Conservation (phyloP, 495 filamentous ascomycete genomes). For the Penicillium cosmopolitanum region DNA sequence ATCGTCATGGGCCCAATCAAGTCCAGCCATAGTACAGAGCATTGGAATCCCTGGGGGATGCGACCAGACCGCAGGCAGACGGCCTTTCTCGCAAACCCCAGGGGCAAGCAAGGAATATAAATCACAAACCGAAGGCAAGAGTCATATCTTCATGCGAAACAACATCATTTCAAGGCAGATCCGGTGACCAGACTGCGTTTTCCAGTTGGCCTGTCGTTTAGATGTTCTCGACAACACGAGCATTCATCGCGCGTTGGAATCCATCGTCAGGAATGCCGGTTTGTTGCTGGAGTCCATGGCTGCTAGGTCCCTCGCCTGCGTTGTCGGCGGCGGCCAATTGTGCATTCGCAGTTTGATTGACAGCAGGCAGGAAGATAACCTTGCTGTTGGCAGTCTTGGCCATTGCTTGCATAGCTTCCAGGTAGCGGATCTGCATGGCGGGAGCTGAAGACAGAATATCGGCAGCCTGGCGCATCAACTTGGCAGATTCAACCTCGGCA, state of each 20-base stretch:
- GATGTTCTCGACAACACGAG: conserved; percentile 85
- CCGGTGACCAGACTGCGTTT: background rate
- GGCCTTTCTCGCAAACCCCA: background rate
- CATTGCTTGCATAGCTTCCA: conserved; percentile 99
- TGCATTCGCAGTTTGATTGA: conserved; percentile 51
- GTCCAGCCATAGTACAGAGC: conserved; percentile 24
- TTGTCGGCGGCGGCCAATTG: conserved; percentile 55
- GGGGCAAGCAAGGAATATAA: conserved; percentile 17
- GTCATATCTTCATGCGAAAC: conserved; percentile 24
- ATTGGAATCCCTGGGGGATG: conserved; percentile 1
- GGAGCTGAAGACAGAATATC: conserved; percentile 92
- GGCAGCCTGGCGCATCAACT: conserved; percentile 96
- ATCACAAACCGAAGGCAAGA: conserved; percentile 21
- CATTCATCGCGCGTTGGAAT: conserved; percentile 84
- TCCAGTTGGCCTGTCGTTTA: conserved; percentile 37
- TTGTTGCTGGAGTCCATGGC: conserved; percentile 41
- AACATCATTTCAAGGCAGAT: background rate
- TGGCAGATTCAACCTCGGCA: conserved; percentile 95
- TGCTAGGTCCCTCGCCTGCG: conserved; percentile 62
- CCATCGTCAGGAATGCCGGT: conserved; percentile 51
- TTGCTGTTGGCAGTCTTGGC: conserved; percentile 94
- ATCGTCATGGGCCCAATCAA: conserved; percentile 36
- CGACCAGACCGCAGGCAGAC: too few relatives aligned
- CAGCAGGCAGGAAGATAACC: conserved; percentile 90
- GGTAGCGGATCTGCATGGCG: conserved; percentile 98